A percentile compares a stretch with the other conserved stretches of the same genome.
phyloP scores from a whole-genome alignment of 192 early-diverging fungal genomes.

The Coemansia sp. region DNA sequence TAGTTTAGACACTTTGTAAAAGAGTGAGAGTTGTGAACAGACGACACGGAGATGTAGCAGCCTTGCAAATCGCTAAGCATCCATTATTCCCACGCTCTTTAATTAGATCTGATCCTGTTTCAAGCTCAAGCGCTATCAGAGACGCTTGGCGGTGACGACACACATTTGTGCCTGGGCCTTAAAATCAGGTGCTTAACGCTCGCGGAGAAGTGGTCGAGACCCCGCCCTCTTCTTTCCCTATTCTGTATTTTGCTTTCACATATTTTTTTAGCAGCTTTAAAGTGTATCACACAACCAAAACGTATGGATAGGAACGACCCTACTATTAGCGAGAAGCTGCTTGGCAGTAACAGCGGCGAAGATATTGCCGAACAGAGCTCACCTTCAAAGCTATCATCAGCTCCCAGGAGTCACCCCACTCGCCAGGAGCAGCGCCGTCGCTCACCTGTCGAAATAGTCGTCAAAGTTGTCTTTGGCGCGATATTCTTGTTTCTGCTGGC shows the following conservation, averaged over 20 bases:
- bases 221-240: not conserved
- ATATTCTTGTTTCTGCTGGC: conserved; percentile 9
- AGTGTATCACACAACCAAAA: not conserved
- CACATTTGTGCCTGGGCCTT: not conserved
- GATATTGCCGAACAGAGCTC: not conserved
- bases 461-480: conserved; percentile 10
- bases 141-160: not conserved
- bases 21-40: not conserved
- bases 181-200: not conserved
- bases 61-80: not conserved
- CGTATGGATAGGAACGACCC: conserved; percentile 1
- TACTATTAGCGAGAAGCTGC: not conserved
- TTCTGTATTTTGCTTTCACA: not conserved
- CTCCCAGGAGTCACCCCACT: not conserved
- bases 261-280: not conserved
- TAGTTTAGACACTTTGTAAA: not conserved
- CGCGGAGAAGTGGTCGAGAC: not conserved
- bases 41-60: not conserved
- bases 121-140: not conserved
- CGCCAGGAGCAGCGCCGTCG: not conserved
- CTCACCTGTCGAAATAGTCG: conserved; percentile 1
- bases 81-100: not conserved
- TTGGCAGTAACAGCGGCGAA: not conserved
- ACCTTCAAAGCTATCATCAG: not conserved
- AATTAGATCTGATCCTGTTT: not conserved